Evolutionary conservation across 2,329 filamentous ascomycete species (phyloP).

Genomic region (Phialophora verrucosa): DNA sequence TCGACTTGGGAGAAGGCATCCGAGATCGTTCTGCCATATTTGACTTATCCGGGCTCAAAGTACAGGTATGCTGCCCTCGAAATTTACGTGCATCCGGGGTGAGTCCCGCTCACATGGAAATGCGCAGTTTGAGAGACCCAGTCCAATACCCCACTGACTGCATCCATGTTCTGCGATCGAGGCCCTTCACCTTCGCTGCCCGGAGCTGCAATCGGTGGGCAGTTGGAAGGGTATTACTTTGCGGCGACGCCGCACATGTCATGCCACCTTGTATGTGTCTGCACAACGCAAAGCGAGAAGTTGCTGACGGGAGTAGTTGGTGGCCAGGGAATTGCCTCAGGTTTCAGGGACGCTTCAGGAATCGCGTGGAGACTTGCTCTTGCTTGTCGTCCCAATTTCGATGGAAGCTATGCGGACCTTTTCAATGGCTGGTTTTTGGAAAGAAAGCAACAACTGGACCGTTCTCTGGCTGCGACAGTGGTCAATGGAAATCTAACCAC

Average conservation of each 20-base stretch:
- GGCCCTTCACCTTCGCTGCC: constrained; percentile 55
- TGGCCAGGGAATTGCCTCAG: constrained; percentile 50
- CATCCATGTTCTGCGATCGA: constrained; percentile 53
- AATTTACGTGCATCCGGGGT: background rate
- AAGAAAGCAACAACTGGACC: constrained; percentile 47
- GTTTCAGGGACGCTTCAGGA: constrained; percentile 47
- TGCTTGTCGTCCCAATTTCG: constrained; percentile 36
- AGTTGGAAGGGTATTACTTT: constrained; percentile 50
- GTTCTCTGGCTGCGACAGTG: constrained; percentile 45
- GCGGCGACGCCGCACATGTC: constrained; percentile 59
- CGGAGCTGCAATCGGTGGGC: constrained; percentile 57
- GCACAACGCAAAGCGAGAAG: background rate
- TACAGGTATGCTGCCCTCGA: constrained; percentile 22
- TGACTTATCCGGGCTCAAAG: constrained; percentile 39
- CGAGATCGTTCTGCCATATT: constrained; percentile 43
- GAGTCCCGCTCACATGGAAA: background rate
- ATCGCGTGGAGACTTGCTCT: constrained; percentile 48
- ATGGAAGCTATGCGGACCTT: constrained; percentile 38
- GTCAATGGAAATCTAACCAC: constrained; percentile 45
- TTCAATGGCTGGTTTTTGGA: constrained; percentile 45
- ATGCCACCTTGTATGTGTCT: constrained; percentile 54
- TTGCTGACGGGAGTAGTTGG: constrained; percentile 42
- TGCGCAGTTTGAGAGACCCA: constrained; percentile 21
- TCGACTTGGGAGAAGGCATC: constrained; percentile 41
- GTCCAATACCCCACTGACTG: constrained; percentile 54